Evolutionary conservation across 2,329 filamentous ascomycete genomes (phyloP), one percentile per base, ranked within the genome.

Genomic region (Claviceps quebecensis): DNA sequence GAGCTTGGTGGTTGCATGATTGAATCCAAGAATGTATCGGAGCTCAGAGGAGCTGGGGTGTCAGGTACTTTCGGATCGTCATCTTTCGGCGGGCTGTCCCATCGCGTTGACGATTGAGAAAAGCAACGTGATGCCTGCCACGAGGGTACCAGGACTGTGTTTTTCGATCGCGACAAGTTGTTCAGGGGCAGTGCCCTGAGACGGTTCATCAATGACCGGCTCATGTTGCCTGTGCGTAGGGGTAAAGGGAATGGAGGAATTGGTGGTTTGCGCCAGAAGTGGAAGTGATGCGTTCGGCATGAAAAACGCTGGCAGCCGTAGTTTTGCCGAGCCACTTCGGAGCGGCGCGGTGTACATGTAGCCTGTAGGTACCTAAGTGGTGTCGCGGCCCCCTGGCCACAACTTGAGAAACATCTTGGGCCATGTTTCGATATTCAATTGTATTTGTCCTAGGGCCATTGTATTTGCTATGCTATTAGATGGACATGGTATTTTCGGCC

Each of bases 151-250:
- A 52, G 50, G 48, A 54, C 56, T 47, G 56, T 52, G 52, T 51
- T 57, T 53, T 53, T 63, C 50, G 58, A 40, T 22, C 26, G 49
- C 53, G 55, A 65, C 43, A 66, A 62, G 17, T 17, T 38, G 54
- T 11, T 34, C 29, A 69, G 57, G 47, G 67, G 61, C 55, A 66
- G 69, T 59, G 68, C 70, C 64, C 70, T 58, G 40, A 70, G 63
- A 65, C 72, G 68, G 59, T 64, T 67, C 57, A 65, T 61, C 48
- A 71, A 63, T 59, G 69, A 60, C 49, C 66, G 69, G 54, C 67
- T 74, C 73, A 76, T 76, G 49, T 59, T 65, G 58, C 59, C 50
- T 61, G 66, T 19, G 11, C 26, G 38, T 34, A 23, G 16, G 16
- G 38, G 13, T 11, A 16, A 39, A 11, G 37, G 17, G 7, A 8